phyloP scores from a whole-genome alignment of 2,329 filamentous ascomycete species.

The Parastagonospora avenae region DNA sequence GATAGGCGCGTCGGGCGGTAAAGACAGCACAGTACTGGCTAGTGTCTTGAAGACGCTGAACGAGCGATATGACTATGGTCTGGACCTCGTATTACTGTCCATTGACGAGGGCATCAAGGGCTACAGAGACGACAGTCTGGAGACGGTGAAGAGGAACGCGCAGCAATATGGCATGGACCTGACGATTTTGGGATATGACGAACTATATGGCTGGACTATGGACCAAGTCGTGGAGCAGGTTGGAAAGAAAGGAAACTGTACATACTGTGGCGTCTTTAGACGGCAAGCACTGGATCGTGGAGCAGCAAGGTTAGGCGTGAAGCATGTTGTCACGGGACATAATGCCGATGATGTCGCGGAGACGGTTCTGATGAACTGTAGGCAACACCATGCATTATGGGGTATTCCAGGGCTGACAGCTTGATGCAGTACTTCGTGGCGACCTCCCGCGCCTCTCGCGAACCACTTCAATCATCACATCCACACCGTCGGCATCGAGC shows the following conservation, averaged over 20 bases:
- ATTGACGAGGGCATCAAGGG: conserved; percentile 98
- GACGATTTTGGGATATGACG: conserved; percentile 89
- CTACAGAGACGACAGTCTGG: conserved; percentile 92
- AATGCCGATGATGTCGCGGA: conserved; percentile 98
- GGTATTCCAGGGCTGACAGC: conserved; percentile 11
- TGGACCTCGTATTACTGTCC: conserved; percentile 84
- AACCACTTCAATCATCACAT: conserved; percentile 85
- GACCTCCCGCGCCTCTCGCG: conserved; percentile 86
- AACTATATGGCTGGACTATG: conserved; percentile 99
- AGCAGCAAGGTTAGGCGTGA: conserved; percentile 82
- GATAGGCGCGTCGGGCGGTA: conserved; percentile 94
- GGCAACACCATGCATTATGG: conserved; percentile 1
- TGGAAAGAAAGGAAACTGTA: conserved; percentile 98
- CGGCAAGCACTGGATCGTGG: conserved; percentile 93
- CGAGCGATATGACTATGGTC: conserved; percentile 81
- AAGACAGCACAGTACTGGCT: conserved; percentile 95
- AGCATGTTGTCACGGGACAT: conserved; percentile 94
- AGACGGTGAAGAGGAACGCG: conserved; percentile 95
- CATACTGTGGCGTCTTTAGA: conserved; percentile 95
- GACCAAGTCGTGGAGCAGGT: conserved; percentile 96
- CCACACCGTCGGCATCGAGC: conserved; percentile 60
- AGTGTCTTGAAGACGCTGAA: conserved; percentile 95
- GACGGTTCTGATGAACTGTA: conserved; percentile 91
- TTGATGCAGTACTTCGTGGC: conserved; percentile 70
- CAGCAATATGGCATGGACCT: conserved; percentile 88